Conservation (phyloP, 2,329 filamentous ascomycete genomes). For the Venturiaceae sp. region DNA sequence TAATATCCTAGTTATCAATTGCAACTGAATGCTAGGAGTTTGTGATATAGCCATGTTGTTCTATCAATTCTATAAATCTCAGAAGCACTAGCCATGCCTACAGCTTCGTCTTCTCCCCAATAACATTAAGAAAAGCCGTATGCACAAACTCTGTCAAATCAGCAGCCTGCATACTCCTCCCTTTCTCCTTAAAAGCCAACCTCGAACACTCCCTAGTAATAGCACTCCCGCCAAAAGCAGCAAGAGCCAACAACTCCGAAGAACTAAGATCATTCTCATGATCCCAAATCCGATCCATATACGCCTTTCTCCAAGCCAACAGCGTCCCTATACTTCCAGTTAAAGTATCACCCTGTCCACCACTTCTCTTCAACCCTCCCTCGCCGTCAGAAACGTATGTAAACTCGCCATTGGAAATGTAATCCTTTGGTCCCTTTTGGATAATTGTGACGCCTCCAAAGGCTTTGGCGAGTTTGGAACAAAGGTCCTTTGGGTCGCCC, state of each 20-base stretch:
- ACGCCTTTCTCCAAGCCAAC: constrained; percentile 78
- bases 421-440: constrained; percentile 77
- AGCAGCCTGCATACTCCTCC: constrained; percentile 81
- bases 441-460: constrained; percentile 85
- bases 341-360: constrained; percentile 90
- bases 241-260: constrained; percentile 57
- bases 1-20: no score
- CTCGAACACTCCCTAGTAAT: constrained; percentile 88
- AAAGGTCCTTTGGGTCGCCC: constrained; percentile 46
- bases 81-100: background rate
- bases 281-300: constrained; percentile 74
- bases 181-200: constrained; percentile 75
- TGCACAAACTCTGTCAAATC: constrained; percentile 90
- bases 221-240: constrained; percentile 76
- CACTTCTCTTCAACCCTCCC: constrained; percentile 81
- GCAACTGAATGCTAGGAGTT: no score
- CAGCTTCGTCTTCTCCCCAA: constrained; percentile 49
- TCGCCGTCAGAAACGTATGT: constrained; percentile 69
- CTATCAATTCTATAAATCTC: no score
- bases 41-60: no score
- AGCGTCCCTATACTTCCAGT: constrained; percentile 86
- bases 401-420: constrained; percentile 67
- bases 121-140: constrained; percentile 65
- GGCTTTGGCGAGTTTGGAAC: constrained; percentile 59
- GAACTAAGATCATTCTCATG: constrained; percentile 44